Conservation (phyloP, 495 filamentous ascomycete species). For the Aspergillus incahuasiensis region DNA sequence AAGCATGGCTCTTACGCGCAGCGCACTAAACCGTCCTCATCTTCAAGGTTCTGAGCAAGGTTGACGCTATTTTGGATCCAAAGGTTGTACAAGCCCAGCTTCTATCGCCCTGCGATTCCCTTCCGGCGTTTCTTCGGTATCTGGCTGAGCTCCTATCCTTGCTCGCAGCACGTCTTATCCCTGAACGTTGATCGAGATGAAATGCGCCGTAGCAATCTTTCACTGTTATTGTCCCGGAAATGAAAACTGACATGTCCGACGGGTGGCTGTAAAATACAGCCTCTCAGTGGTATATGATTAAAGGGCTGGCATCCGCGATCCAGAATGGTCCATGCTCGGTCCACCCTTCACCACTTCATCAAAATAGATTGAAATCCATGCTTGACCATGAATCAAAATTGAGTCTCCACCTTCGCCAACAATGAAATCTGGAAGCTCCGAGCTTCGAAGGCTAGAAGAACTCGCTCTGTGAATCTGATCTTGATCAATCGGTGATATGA, state of each 20-base stretch:
- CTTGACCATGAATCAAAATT: background rate
- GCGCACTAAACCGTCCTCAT: background rate
- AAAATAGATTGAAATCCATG: background rate
- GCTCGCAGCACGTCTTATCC: constrained; percentile 7
- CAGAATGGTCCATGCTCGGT: background rate
- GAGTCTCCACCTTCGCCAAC: background rate
- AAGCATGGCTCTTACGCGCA: background rate
- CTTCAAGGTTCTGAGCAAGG: background rate
- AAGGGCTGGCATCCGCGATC: background rate
- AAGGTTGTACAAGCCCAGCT: background rate
- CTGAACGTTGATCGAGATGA: constrained; percentile 1
- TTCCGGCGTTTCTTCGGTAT: constrained; percentile 8
- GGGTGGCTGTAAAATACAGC: background rate
- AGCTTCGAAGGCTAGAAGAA: background rate
- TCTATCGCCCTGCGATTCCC: background rate
- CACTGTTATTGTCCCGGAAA: background rate
- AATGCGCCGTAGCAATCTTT: background rate
- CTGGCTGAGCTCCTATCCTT: background rate
- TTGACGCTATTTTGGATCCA: background rate
- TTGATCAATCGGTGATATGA: background rate
- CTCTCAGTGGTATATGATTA: background rate
- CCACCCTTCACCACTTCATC: constrained; percentile 3
- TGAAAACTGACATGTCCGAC: background rate
- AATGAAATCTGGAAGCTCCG: background rate
- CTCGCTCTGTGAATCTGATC: background rate